Percentiles rank a stretch among this genome's conserved stretches.
Conservation (phyloP, 2,329 filamentous ascomycete species). For the Ceratocystis eucalypticola region DNA sequence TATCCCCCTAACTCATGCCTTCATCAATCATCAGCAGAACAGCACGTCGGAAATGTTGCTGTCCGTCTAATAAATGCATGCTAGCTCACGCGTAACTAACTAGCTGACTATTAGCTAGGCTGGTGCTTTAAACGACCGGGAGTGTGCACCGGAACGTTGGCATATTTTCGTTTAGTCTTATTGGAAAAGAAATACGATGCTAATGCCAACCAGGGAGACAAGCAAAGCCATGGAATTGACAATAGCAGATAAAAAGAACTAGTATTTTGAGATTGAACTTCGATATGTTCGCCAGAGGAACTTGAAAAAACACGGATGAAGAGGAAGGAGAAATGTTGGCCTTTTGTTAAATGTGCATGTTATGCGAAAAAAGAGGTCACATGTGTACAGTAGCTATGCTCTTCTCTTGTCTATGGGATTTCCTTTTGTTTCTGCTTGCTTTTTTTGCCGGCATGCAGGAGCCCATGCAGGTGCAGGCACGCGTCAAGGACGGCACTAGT, state of each 20-base stretch:
- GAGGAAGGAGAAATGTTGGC: too few species aligned
- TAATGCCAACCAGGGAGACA: neutral
- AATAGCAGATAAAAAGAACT: too few species aligned
- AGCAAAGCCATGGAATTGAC: too few species aligned
- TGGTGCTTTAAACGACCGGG: neutral
- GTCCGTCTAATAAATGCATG: neutral
- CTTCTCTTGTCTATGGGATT: neutral
- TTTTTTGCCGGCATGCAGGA: neutral
- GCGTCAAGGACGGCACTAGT: neutral
- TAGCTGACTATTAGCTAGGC: neutral
- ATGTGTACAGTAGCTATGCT: neutral
- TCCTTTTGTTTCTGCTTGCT: neutral
- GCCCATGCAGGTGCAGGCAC: conserved; percentile 7
- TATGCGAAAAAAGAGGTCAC: neutral
- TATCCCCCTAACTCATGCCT: neutral
- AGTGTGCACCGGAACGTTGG: neutral
- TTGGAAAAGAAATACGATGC: neutral
- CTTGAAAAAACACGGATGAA: too few species aligned
- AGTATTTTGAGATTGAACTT: too few species aligned
- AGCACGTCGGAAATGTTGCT: neutral
- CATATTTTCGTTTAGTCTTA: neutral
- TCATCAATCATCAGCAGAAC: neutral
- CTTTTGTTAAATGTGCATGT: neutral
- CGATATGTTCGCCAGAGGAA: too few species aligned
- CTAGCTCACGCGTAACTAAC: neutral